Percentiles rank a stretch among this genome's conserved stretches.
Conservation (phyloP, 306 rosid species). For the Pachyrhizus erosus region DNA sequence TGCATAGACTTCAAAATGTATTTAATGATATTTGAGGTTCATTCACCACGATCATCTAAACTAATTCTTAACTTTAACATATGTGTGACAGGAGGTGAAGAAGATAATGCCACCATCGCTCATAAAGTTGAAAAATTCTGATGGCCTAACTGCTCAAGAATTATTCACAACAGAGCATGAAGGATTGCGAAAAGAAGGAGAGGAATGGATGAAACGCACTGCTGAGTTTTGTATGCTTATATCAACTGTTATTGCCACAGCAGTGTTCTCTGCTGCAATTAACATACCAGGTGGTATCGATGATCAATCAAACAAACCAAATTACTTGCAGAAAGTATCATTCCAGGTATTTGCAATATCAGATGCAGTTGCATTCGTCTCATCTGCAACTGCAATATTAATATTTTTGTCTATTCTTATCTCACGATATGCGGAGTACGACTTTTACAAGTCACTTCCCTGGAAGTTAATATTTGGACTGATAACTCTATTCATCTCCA, state of each 20-base stretch:
- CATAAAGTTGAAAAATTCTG: conserved; percentile 26
- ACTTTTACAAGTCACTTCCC: background rate
- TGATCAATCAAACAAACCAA: background rate
- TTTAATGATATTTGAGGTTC: too few species aligned
- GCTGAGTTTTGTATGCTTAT: conserved; percentile 47
- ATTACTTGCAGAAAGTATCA: background rate
- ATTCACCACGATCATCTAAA: too few species aligned
- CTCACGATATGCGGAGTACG: background rate
- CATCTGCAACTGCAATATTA: background rate
- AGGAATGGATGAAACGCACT: conserved; percentile 55
- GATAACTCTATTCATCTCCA: background rate
- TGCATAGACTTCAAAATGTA: too few species aligned
- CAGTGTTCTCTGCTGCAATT: conserved; percentile 49
- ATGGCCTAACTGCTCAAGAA: conserved; percentile 43
- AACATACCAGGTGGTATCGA: conserved; percentile 44
- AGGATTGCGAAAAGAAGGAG: conserved; percentile 30
- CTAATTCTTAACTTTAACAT: too few species aligned
- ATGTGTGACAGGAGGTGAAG: conserved; percentile 49
- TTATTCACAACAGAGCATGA: conserved; percentile 47
- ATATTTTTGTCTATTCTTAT: background rate
- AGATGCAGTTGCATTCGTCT: background rate
- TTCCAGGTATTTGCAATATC: background rate
- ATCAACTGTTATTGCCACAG: conserved; percentile 47
- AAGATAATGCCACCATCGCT: conserved; percentile 45
- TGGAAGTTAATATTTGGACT: background rate